Evolutionary conservation across 179 eudicot species (phyloP).

Genomic region (Sideroxylon spinosum): DNA sequence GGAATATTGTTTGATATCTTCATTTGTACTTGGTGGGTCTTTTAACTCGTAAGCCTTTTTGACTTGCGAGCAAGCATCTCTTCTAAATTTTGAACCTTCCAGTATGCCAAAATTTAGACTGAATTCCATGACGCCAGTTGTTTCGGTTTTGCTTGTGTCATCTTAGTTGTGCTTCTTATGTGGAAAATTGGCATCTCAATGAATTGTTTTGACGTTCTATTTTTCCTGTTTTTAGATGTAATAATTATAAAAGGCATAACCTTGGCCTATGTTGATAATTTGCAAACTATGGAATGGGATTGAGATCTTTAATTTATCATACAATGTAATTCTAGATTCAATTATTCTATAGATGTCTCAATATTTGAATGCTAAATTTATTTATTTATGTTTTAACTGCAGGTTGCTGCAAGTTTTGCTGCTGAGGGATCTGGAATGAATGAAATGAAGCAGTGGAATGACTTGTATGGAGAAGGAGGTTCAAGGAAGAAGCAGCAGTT

Average conservation of each 20-base stretch:
- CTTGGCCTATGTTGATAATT: background rate
- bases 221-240: background rate
- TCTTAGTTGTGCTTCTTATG: background rate
- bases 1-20: no score
- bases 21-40: no score
- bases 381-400: slow-evolving; percentile 5
- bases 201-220: background rate
- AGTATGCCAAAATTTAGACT: background rate
- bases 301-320: background rate
- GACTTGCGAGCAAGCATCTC: no score
- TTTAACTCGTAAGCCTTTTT: no score
- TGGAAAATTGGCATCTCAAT: background rate
- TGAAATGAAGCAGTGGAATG: slow-evolving; percentile 95
- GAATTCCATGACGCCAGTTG: background rate
- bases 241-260: background rate
- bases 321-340: background rate
- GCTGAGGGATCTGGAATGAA: slow-evolving; percentile 80
- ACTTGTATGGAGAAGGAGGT: slow-evolving; percentile 91
- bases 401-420: slow-evolving; percentile 97
- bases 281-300: background rate
- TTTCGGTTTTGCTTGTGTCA: background rate
- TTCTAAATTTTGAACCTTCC: background rate
- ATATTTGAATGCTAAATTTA: background rate
- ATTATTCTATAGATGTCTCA: background rate
- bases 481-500: slow-evolving; percentile 88